Percentiles rank a stretch among this genome's conserved stretches.
phyloP scores from a whole-genome alignment of 441 rosid species.

The Viola pubescens region DNA sequence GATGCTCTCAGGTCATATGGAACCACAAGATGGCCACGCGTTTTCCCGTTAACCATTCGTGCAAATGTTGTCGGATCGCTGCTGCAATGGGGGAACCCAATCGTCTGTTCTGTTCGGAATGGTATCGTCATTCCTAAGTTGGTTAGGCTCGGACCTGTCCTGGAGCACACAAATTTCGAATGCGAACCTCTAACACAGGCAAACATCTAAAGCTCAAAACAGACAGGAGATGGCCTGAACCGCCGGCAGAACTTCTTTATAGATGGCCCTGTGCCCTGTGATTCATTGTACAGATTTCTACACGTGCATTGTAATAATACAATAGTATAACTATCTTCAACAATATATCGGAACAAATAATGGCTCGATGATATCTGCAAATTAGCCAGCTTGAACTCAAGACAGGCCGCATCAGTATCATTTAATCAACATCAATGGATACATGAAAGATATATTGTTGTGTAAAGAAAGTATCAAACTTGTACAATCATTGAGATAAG shows the following conservation, averaged over 20 bases:
- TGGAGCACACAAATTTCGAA: conserved; percentile 84
- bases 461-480: too few relatives aligned
- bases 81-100: conserved; percentile 62
- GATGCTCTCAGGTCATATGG: conserved; percentile 47
- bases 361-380: too few relatives aligned
- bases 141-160: conserved; percentile 55
- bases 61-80: conserved; percentile 62
- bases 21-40: conserved; percentile 58
- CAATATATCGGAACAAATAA: too few relatives aligned
- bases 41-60: conserved; percentile 61
- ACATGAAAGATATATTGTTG: too few relatives aligned
- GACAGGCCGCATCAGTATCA: too few relatives aligned
- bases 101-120: conserved; percentile 52
- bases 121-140: conserved; percentile 59
- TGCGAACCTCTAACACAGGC: conserved; percentile 46
- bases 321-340: too few relatives aligned
- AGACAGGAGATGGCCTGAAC: neutral
- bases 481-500: too few relatives aligned
- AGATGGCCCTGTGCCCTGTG: neutral
- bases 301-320: too few relatives aligned
- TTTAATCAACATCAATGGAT: too few relatives aligned
- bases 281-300: neutral
- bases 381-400: too few relatives aligned
- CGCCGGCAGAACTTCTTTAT: neutral
- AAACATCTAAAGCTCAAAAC: conserved; percentile 14